Percentiles rank a stretch among this genome's conserved stretches.
Evolutionary conservation across 2,329 filamentous ascomycete genomes (phyloP).

Genomic region (Zalaria sp.): DNA sequence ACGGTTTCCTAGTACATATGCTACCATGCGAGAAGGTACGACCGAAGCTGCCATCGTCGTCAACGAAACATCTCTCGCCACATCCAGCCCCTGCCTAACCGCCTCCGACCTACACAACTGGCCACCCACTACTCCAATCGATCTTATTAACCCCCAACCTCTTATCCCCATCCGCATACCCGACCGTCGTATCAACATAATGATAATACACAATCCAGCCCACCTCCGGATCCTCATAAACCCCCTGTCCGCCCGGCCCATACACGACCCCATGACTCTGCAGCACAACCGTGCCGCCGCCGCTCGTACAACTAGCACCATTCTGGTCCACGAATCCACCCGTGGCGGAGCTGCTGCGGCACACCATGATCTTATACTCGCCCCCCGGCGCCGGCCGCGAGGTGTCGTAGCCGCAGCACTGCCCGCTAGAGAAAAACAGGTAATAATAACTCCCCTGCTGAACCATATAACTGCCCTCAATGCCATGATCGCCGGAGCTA

Average conservation of each 20-base stretch:
- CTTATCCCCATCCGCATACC: slow-evolving; percentile 29
- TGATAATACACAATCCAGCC: slow-evolving; percentile 50
- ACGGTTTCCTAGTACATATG: too few relatives aligned
- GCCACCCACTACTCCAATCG: slow-evolving; percentile 6
- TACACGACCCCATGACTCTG: slow-evolving; percentile 47
- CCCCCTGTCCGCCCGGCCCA: slow-evolving; percentile 51
- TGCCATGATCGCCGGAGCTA: slow-evolving; percentile 33
- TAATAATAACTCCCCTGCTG: slow-evolving; percentile 46
- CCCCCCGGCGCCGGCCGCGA: slow-evolving; percentile 36
- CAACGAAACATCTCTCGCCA: too few relatives aligned
- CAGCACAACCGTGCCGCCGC: slow-evolving; percentile 48
- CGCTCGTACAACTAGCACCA: slow-evolving; percentile 38
- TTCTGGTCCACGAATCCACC: slow-evolving; percentile 43
- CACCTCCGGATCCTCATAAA: slow-evolving; percentile 34
- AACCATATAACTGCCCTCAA: slow-evolving; percentile 45
- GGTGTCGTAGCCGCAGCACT: slow-evolving; percentile 46
- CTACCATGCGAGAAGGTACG: too few relatives aligned
- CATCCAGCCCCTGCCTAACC: too few relatives aligned
- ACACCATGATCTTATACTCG: slow-evolving; percentile 56
- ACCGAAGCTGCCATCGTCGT: too few relatives aligned
- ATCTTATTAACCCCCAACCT: slow-evolving; percentile 8
- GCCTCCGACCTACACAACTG: slow-evolving; percentile 2
- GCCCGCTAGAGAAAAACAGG: slow-evolving; percentile 47
- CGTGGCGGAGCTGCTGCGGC: slow-evolving; percentile 33
- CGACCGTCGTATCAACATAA: slow-evolving; percentile 41